These are phyloP conservation scores for Phaeophleospora eucalypticola DNA, from an alignment of 2,329 filamentous ascomycete genomes.

Conservation along the genomic window DNA sequence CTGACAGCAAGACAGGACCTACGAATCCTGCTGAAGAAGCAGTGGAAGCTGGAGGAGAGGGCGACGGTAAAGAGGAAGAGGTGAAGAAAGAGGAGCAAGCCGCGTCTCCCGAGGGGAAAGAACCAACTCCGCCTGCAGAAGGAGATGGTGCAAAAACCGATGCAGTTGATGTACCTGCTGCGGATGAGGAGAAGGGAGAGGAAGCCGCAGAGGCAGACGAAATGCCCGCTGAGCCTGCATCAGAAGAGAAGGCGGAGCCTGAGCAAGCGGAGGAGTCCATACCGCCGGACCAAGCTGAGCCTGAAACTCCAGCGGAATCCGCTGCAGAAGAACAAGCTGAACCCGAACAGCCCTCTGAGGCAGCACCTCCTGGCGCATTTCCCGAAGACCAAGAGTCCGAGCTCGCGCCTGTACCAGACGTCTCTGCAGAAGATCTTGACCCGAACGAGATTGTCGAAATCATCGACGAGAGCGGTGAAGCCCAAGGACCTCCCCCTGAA, in stretches of 20 bases:
- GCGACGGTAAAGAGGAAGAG: conserved; percentile 1
- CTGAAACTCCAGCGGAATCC: conserved; percentile 10
- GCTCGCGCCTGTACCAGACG: background rate
- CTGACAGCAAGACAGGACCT: background rate
- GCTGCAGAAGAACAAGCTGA: too few species aligned
- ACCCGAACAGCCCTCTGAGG: too few species aligned
- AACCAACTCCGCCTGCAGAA: background rate
- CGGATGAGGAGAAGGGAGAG: background rate
- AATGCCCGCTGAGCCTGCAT: background rate
- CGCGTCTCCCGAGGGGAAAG: background rate
- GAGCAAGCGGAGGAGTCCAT: too few species aligned
- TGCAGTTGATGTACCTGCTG: background rate
- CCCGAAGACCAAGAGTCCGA: background rate
- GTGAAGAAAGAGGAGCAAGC: conserved; percentile 1
- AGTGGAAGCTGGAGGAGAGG: conserved; percentile 2
- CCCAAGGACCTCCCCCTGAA: background rate
- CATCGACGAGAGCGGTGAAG: conserved; percentile 1
- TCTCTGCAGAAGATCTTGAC: background rate
- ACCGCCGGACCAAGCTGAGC: too few species aligned
- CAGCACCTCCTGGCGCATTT: background rate
- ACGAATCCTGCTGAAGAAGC: background rate
- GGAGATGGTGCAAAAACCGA: background rate
- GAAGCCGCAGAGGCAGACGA: background rate
- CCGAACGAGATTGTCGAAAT: conserved; percentile 10
- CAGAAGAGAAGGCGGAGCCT: background rate